phyloP scores from a whole-genome alignment of 495 filamentous ascomycete species.

The Hypoxylon fuscum region DNA sequence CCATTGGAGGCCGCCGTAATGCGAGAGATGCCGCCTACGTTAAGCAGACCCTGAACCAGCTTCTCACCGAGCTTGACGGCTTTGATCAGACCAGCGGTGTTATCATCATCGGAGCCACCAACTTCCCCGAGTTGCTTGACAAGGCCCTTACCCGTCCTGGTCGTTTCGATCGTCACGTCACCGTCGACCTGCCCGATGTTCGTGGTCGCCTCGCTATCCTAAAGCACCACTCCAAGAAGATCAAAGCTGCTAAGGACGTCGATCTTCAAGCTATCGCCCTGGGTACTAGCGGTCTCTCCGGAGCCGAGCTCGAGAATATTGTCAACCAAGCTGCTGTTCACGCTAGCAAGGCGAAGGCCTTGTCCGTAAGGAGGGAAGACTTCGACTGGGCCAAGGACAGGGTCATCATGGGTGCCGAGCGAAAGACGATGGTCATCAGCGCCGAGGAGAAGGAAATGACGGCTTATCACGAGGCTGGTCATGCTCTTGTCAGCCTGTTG shows the following conservation, averaged over 20 bases:
- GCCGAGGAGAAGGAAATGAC: slow-evolving; percentile 88
- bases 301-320: slow-evolving; percentile 94
- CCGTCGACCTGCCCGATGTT: slow-evolving; percentile 92
- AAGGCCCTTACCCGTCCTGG: slow-evolving; percentile 94
- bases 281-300: slow-evolving; percentile 90
- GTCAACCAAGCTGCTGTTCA: slow-evolving; percentile 96
- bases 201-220: slow-evolving; percentile 92
- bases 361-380: slow-evolving; percentile 76
- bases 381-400: slow-evolving; percentile 99
- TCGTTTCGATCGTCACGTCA: slow-evolving; percentile 91
- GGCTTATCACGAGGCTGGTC: slow-evolving; percentile 96
- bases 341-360: slow-evolving; percentile 80
- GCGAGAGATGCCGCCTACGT: slow-evolving; percentile 94
- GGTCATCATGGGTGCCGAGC: slow-evolving; percentile 96
- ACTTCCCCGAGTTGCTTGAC: slow-evolving; percentile 92
- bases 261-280: slow-evolving; percentile 83
- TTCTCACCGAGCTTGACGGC: slow-evolving; percentile 97
- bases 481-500: slow-evolving; percentile 87
- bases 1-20: slow-evolving; percentile 93
- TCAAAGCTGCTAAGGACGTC: slow-evolving; percentile 79
- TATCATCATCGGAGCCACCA: slow-evolving; percentile 94
- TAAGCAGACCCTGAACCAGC: slow-evolving; percentile 96
- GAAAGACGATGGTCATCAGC: slow-evolving; percentile 84
- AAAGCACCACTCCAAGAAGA: slow-evolving; percentile 87
- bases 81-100: slow-evolving; percentile 94